Evolutionary conservation across 805 yeast genomes (phyloP), one percentile per base, ranked within the genome.

Genomic region (Saccharomycopsis sp.): DNA sequence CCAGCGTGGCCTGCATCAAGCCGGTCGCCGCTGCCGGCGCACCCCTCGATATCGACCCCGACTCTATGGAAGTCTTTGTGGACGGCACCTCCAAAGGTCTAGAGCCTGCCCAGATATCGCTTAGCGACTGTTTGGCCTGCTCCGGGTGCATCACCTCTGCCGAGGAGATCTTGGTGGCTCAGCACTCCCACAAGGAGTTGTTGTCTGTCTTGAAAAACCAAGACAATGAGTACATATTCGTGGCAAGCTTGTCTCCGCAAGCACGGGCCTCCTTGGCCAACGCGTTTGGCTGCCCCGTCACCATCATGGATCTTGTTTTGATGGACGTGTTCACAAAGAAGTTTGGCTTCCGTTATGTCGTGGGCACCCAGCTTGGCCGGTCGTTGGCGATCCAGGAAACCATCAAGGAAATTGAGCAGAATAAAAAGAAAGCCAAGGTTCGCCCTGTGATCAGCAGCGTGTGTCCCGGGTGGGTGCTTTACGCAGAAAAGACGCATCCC

Each of bases 101-200:
- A 5, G 70, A 79, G 20, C 77, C 86, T 39, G 97, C 96, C 0
- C 89, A 83, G 49, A 89, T 92, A 35, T 81, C 92, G 1, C 62
- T 92, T 38, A 79, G 87, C 15, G 98, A 92, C 63, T 92, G 98
- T 60, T 65, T 92, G 40, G 98, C 98, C 0, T 92, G 98, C 56
- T 77, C 94, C 6, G 98, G 98, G 0, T 92, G 98, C 59, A 86
- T 92, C 41, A 92, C 98, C 0, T 83, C 95, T 4, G 94, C 96
- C n/a, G 98, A 92, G 56, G 95, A 89, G 48, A 86, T 92, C 5
- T 63, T 92, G 34, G 81, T 92, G 30, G 85, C 95, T 2, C 80
- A 85, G 50, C 98, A 92, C 57, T 83, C 94, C 29, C 94, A 88
- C 52, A 74, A 73, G 17, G 88, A 88, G 51, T 68, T 92, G 35